Evolutionary conservation across 164 flowering plant genomes (phyloP), one percentile per base, ranked within the genome.

Genomic region (Chloranthus sessilifolius): DNA sequence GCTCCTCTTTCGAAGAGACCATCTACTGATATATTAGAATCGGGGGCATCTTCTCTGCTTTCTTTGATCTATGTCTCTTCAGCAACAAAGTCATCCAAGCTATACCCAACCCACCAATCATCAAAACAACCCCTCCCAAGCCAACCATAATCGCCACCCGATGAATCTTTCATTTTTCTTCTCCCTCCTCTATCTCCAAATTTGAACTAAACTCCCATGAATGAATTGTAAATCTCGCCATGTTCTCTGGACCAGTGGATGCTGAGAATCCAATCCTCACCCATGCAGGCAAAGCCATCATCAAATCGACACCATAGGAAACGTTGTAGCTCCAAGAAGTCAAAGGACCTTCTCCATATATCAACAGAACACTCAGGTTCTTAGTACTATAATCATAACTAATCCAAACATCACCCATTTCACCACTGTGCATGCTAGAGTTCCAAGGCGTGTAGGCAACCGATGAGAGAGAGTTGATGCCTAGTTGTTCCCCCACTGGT

Each of bases 191-290:
- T 21, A 26, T 20, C 19, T 41, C 53, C 33, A 58, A 17, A 5
- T 43, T 39, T 5, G 70, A 66, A 42, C 24, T 40, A 14, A 66
- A 66, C 2, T 66, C 61, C 70, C 70, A 66, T 1, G 65, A 55
- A 20, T 19, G 33, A 21, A 66, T 52, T 2, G 15, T 45, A n/a
- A 60, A 45, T 2, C 41, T 6, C 38, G 47, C 61, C 31, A 34
- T 10, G 0, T 2, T 4, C n/a, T n/a, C n/a, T n/a, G 1, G 0
- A 14, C 70, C 62, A 0, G 68, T 63, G 3, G 65, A 21, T 0
- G 50, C 68, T 1, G 62, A 55, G 26, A 68, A 63, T 6, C 72
- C 72, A 15, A 59, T 33, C 1, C 2, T 11, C 4, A 59, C 55
- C 36, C 52, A 15, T 39, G 59, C 59, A 0, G 64, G 61, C 25